Evolutionary conservation across 2,329 filamentous ascomycete genomes (phyloP).

Genomic region (Penicillium sp.): DNA sequence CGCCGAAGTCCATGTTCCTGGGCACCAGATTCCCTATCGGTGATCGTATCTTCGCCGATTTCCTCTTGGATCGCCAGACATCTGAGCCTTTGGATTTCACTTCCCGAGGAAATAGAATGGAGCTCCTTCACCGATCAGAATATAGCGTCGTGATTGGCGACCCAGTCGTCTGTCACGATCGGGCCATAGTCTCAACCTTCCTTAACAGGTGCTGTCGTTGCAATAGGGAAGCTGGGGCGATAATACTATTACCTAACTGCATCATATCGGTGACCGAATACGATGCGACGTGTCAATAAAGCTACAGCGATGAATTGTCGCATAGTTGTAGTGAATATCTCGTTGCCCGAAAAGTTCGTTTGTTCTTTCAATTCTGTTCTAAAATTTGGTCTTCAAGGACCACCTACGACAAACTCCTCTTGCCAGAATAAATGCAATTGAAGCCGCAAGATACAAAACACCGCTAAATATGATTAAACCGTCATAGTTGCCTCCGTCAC

Average conservation of each 20-base stretch:
- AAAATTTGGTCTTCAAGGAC: slow-evolving; percentile 23
- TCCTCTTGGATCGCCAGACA: neutral
- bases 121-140: neutral
- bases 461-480: slow-evolving; percentile 29
- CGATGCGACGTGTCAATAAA: neutral
- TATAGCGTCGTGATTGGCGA: neutral
- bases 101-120: neutral
- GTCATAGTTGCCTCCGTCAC: slow-evolving; percentile 13
- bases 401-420: slow-evolving; percentile 28
- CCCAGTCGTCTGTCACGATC: neutral
- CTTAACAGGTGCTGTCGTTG: neutral
- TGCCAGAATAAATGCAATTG: slow-evolving; percentile 28
- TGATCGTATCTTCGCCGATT: neutral
- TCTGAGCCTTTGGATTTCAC: neutral
- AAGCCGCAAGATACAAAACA: slow-evolving; percentile 29
- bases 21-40: neutral
- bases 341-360: neutral
- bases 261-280: neutral
- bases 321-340: neutral
- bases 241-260: neutral
- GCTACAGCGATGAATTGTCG: neutral
- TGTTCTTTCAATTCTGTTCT: slow-evolving; percentile 1
- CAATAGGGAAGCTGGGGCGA: neutral
- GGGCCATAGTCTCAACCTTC: slow-evolving; percentile 3
- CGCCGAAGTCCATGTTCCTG: slow-evolving; percentile 7